Evolutionary conservation across 2,329 filamentous ascomycete genomes (phyloP).

Genomic region (Didymella sp.): DNA sequence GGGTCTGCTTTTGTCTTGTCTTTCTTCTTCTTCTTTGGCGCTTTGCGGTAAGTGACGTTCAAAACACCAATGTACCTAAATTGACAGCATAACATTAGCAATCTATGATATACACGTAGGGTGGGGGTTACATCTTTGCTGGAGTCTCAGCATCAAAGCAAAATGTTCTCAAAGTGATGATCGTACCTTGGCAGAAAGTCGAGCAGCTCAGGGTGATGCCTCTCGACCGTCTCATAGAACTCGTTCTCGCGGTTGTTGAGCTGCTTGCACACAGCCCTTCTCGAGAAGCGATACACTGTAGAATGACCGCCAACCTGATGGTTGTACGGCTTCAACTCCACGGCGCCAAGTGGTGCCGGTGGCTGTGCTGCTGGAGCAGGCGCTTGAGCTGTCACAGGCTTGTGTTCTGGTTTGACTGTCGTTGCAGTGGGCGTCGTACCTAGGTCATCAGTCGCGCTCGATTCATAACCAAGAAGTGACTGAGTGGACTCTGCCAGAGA

Average conservation of each 20-base stretch:
- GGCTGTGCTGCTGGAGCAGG: conserved; percentile 43
- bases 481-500: conserved; percentile 53
- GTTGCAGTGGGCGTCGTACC: conserved; percentile 49
- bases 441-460: conserved; percentile 62
- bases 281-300: conserved; percentile 93
- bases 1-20: conserved; percentile 39
- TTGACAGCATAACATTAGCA: conserved; percentile 44
- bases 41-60: conserved; percentile 93
- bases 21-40: conserved; percentile 66
- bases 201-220: conserved; percentile 85
- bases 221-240: conserved; percentile 97
- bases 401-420: conserved; percentile 40
- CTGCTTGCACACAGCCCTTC: conserved; percentile 95
- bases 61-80: conserved; percentile 92
- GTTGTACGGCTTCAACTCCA: conserved; percentile 94
- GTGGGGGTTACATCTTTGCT: conserved; percentile 42
- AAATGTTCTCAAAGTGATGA: conserved; percentile 24
- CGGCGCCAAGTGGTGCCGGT: conserved; percentile 77
- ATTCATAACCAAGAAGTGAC: conserved; percentile 58
- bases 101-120: conserved; percentile 11
- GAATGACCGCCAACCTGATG: conserved; percentile 98
- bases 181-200: conserved; percentile 81
- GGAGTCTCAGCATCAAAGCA: conserved; percentile 51
- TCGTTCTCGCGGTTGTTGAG: conserved; percentile 98
- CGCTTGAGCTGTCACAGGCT: conserved; percentile 30